Percentiles rank a stretch among this genome's conserved stretches.
Conservation (phyloP, 2,329 filamentous ascomycete genomes). For the Claviceps spartinae region DNA sequence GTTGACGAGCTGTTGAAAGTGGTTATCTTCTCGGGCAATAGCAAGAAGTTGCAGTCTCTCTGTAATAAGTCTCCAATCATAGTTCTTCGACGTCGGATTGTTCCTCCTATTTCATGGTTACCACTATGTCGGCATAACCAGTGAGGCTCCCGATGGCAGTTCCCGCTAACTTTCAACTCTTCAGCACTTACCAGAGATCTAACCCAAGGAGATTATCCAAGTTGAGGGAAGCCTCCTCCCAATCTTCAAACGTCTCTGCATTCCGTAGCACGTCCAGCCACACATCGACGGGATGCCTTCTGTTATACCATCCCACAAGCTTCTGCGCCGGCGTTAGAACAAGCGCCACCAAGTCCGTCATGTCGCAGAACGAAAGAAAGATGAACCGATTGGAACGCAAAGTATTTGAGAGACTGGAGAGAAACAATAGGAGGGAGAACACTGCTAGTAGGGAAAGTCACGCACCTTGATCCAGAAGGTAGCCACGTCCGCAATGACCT, state of each 20-base stretch:
- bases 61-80: conserved; percentile 76
- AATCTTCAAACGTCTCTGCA: conserved; percentile 66
- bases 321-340: conserved; percentile 36
- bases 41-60: conserved; percentile 60
- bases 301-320: conserved; percentile 52
- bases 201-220: conserved; percentile 73
- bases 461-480: conserved; percentile 49
- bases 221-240: conserved; percentile 70
- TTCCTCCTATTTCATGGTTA: conserved; percentile 47
- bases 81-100: conserved; percentile 65
- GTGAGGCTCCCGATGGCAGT: neutral
- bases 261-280: conserved; percentile 52
- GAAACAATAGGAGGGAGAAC: neutral
- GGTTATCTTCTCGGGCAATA: conserved; percentile 53
- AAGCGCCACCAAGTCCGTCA: conserved; percentile 6
- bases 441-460: neutral
- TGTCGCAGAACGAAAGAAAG: conserved; percentile 7
- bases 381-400: neutral
- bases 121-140: neutral
- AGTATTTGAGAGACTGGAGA: neutral
- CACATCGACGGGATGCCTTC: conserved; percentile 48
- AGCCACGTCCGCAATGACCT: conserved; percentile 46
- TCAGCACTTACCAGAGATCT: conserved; percentile 53
- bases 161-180: too few relatives aligned
- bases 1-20: conserved; percentile 64